phyloP scores from a whole-genome alignment of 176 grass and related monocot species.

The Ensete glaucum region DNA sequence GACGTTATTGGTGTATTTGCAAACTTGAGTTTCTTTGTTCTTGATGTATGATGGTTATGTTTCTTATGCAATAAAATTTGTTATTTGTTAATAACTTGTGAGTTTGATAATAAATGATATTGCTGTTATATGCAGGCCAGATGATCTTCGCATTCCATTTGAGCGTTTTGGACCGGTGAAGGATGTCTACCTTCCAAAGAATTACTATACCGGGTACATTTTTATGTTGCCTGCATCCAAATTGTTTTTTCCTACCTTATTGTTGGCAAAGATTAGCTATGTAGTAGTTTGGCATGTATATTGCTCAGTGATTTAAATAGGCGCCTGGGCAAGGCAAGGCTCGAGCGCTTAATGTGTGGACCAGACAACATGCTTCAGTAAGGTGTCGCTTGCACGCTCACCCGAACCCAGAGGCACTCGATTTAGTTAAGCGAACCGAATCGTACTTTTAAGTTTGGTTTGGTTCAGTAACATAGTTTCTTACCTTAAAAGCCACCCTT shows the following conservation, averaged over 20 bases:
- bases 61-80: conserved; percentile 11
- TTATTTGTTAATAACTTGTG: neutral
- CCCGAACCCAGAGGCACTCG: no score
- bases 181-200: conserved; percentile 63
- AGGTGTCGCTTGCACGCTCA: no score
- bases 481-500: no score
- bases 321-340: no score
- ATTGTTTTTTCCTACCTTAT: neutral
- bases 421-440: no score
- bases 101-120: neutral
- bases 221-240: neutral
- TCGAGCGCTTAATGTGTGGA: no score
- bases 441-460: no score
- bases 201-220: conserved; percentile 50
- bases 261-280: no score
- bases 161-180: conserved; percentile 63
- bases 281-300: no score
- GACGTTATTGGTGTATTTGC: neutral
- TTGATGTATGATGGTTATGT: neutral
- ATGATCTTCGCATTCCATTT: conserved; percentile 49
- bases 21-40: neutral
- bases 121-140: conserved; percentile 26
- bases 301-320: no score
- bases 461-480: no score
- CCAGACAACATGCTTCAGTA: no score